A percentile compares a stretch with the other conserved stretches of the same genome.
Conservation (phyloP, 2,329 filamentous ascomycete genomes). For the Fusarium humuli region DNA sequence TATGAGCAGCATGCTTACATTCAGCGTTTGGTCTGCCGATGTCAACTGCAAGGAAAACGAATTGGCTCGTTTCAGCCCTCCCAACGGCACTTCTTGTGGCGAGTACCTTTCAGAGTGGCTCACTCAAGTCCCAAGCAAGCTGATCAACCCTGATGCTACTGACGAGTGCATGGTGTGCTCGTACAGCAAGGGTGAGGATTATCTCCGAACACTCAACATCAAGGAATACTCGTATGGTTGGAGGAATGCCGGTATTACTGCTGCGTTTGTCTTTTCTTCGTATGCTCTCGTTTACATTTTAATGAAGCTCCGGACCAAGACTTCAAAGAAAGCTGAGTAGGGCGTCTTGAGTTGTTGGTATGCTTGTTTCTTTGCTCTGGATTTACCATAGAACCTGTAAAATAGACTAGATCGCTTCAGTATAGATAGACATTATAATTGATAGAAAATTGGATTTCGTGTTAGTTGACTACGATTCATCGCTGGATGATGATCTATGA, state of each 20-base stretch:
- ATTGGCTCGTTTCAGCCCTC: constrained; percentile 64
- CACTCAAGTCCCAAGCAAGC: constrained; percentile 55
- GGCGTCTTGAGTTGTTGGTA: neutral
- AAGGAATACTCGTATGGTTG: constrained; percentile 72
- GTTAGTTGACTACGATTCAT: neutral
- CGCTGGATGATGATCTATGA: neutral
- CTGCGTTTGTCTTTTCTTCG: constrained; percentile 65
- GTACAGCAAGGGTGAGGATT: constrained; percentile 69
- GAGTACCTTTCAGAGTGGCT: constrained; percentile 68
- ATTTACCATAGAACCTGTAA: constrained; percentile 1
- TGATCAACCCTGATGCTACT: constrained; percentile 70
- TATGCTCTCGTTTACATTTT: constrained; percentile 61
- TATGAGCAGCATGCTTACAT: constrained; percentile 66
- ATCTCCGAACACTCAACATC: constrained; percentile 69
- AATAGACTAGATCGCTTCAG: neutral
- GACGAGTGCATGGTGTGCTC: constrained; percentile 70
- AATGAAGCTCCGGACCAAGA: constrained; percentile 63
- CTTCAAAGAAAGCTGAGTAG: constrained; percentile 59
- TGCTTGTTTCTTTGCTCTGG: neutral
- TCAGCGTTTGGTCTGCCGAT: constrained; percentile 60
- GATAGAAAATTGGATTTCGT: neutral
- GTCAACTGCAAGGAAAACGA: constrained; percentile 62
- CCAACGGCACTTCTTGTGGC: constrained; percentile 64
- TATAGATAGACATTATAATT: neutral
- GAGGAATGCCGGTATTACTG: constrained; percentile 72